Evolutionary conservation across 306 rosid genomes (phyloP).

Genomic region (Cucurbita argyrosperma): DNA sequence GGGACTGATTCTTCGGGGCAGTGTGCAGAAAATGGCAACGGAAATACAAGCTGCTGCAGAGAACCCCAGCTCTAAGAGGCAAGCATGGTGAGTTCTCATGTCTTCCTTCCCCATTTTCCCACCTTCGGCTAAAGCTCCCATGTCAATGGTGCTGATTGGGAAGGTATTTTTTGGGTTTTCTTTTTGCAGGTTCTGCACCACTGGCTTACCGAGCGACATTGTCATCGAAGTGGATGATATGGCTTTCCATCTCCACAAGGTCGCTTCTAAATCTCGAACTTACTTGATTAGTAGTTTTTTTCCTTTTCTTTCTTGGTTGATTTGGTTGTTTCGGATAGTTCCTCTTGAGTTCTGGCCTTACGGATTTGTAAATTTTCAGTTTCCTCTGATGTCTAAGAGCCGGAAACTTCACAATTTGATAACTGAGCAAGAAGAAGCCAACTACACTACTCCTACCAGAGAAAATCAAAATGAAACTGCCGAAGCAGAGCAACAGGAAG

Average conservation of each 20-base stretch:
- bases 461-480: neutral
- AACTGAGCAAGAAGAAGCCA: constrained; percentile 57
- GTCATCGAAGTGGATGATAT: constrained; percentile 73
- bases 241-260: constrained; percentile 95
- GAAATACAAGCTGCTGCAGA: constrained; percentile 13
- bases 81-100: constrained; percentile 59
- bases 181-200: constrained; percentile 73
- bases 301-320: neutral
- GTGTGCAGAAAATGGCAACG: constrained; percentile 29
- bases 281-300: neutral
- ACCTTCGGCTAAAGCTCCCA: neutral
- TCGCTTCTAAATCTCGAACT: constrained; percentile 16
- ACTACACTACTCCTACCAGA: constrained; percentile 15
- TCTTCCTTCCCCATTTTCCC: neutral
- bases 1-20: neutral
- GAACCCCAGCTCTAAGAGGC: constrained; percentile 66
- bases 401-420: constrained; percentile 52
- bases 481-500: constrained; percentile 12
- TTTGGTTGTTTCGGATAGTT: constrained; percentile 10
- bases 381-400: constrained; percentile 87
- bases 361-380: constrained; percentile 31
- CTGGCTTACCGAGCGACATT: constrained; percentile 94
- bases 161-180: neutral
- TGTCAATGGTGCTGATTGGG: neutral
- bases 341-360: neutral